Percentiles rank a stretch among this genome's conserved stretches.
These are phyloP conservation scores for Zygotorulaspora sp. DNA, from an alignment of 805 yeast genomes.

Conservation along the genomic window DNA sequence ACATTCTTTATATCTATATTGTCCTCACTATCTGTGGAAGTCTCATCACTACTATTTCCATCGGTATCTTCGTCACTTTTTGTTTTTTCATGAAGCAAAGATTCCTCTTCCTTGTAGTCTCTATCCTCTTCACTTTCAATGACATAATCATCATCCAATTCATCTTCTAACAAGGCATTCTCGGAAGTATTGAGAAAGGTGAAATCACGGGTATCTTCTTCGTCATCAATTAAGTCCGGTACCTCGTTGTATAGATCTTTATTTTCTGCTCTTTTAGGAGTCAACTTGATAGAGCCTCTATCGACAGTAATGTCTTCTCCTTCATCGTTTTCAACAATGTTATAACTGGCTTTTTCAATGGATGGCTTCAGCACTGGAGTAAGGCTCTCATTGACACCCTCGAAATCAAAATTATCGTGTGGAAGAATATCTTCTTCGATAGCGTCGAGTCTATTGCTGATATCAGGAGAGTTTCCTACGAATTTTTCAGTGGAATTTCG, in stretches of 20 bases:
- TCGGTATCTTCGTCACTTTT: slow-evolving; percentile 15
- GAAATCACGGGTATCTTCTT: slow-evolving; percentile 41
- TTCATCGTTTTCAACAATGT: not conserved
- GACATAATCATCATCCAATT: slow-evolving; percentile 20
- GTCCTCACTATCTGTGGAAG: slow-evolving; percentile 8
- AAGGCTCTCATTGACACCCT: not conserved
- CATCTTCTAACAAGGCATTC: slow-evolving; percentile 31
- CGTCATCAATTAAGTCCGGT: slow-evolving; percentile 79
- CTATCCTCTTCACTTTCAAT: slow-evolving; percentile 30
- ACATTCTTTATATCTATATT: slow-evolving; percentile 3
- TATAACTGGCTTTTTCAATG: not conserved
- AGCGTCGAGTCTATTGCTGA: slow-evolving; percentile 1
- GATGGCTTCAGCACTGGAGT: too few relatives aligned
- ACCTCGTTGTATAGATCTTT: slow-evolving; percentile 45
- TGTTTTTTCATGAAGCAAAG: slow-evolving; percentile 14
- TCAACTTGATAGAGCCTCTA: slow-evolving; percentile 15
- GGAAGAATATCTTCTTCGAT: slow-evolving; percentile 3
- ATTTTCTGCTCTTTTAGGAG: slow-evolving; percentile 18
- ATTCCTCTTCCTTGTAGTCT: slow-evolving; percentile 32
- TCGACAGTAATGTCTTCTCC: slow-evolving; percentile 9
- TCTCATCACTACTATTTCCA: slow-evolving; percentile 14
- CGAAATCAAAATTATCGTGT: slow-evolving; percentile 1
- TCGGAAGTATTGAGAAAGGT: slow-evolving; percentile 34
- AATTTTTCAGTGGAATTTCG: not conserved
- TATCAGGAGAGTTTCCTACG: not conserved